Evolutionary conservation across 495 filamentous ascomycete species (phyloP), one percentile per base, ranked within the genome.

Genomic region (Talaromyces proteolyticus): DNA sequence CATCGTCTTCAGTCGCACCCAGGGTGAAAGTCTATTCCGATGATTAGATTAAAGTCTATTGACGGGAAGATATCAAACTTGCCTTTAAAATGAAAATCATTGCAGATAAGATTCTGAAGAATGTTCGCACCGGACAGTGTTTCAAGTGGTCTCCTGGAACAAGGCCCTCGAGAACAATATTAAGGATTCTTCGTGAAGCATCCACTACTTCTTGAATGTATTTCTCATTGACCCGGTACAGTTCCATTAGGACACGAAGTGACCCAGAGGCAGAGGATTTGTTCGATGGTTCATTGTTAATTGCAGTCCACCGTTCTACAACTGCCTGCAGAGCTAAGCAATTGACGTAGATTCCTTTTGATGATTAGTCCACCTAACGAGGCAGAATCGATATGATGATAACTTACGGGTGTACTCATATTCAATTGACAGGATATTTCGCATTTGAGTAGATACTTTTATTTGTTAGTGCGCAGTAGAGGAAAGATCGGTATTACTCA

Each of bases 261-360:
- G 56, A 78, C 59, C 45, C 68, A 59, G 23, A 62, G 45, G 54
- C 64, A 48, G 62, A 70, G 3, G 63, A 60, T 47, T 76, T 73
- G 17, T 62, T 75, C 19, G 70, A 69, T 23, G 83, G 78, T 55
- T 84, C 72, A 46, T 69, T 72, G 7, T 68, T 67, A 61, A 79
- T 89, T 36, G 76, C 86, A 4, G 89, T 91, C 73, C 89, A 96
- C 29, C 92, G 81, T 65, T 96, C 92, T 16, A 96, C 86, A 17
- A 97, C 90, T 4, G 93, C 94, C 70, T 98, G 93, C 11, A 98
- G 70, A 3, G 89, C 89, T 12, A 98, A 76, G 4, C 89, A 94
- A 59, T 96, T 96, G 69, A 95, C 77, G 61, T 96, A 97, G 43
- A 96, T 54, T 8, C 23, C 74, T 73, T 66, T 45, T 45, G 8